These are phyloP conservation scores for Pseudocercospora pini-densiflorae DNA, from an alignment of 2,329 filamentous ascomycete genomes.

Conservation along the genomic window DNA sequence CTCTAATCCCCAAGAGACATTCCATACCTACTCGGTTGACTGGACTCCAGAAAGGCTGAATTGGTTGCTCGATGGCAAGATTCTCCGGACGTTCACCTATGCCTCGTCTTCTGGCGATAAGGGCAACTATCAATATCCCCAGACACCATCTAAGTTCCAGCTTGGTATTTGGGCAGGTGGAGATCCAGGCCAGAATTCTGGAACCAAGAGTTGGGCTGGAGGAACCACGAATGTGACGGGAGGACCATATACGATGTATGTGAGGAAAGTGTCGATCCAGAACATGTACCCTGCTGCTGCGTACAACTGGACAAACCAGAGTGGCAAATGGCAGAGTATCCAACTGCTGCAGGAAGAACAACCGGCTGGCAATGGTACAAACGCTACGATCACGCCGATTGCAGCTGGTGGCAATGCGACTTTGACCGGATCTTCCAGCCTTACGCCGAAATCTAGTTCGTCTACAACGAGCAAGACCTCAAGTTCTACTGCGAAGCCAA, in stretches of 20 bases:
- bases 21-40: slow-evolving; percentile 72
- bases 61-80: slow-evolving; percentile 71
- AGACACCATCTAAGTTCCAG: slow-evolving; percentile 72
- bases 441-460: not conserved
- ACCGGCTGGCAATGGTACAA: not conserved
- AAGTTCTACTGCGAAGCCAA: not conserved
- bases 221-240: slow-evolving; percentile 56
- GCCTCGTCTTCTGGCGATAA: slow-evolving; percentile 62
- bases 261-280: slow-evolving; percentile 55
- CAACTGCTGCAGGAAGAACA: slow-evolving; percentile 1
- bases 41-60: slow-evolving; percentile 71
- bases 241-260: slow-evolving; percentile 57
- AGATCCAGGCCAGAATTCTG: slow-evolving; percentile 40
- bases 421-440: not conserved
- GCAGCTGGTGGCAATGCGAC: not conserved
- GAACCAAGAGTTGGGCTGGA: slow-evolving; percentile 67
- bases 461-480: not conserved
- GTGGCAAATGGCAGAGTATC: slow-evolving; percentile 55
- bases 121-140: slow-evolving; percentile 66
- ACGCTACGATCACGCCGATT: not conserved
- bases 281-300: slow-evolving; percentile 57
- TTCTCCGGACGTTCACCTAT: slow-evolving; percentile 70
- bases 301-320: slow-evolving; percentile 56
- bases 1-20: slow-evolving; percentile 61
- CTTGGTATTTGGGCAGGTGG: slow-evolving; percentile 57